phyloP scores from a whole-genome alignment of 768 basidiomycete genomes.

The Kondoa malvinella region DNA sequence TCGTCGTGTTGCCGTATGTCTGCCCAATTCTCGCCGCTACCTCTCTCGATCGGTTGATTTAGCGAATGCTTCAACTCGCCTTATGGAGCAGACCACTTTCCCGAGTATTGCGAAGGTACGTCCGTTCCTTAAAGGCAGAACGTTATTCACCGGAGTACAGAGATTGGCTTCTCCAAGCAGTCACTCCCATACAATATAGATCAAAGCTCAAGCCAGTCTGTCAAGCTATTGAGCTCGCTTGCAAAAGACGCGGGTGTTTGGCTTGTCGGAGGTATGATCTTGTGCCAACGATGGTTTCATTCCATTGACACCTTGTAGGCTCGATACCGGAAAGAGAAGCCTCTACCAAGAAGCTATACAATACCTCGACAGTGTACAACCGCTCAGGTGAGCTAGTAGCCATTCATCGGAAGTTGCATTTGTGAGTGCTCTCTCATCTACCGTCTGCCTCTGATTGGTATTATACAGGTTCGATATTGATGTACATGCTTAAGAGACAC shows the following conservation, averaged over 20 bases:
- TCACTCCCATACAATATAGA: constrained; percentile 3
- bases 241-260: constrained; percentile 65
- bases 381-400: constrained; percentile 60
- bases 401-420: constrained; percentile 79
- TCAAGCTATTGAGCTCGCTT: constrained; percentile 59
- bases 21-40: constrained; percentile 48
- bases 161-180: too few species aligned
- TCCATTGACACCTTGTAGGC: constrained; percentile 52
- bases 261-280: constrained; percentile 35
- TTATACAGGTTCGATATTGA: constrained; percentile 64
- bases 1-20: constrained; percentile 59
- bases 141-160: not conserved
- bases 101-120: constrained; percentile 53
- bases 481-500: constrained; percentile 40
- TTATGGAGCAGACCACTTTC: constrained; percentile 45
- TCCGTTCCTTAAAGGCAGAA: constrained; percentile 5
- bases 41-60: constrained; percentile 14
- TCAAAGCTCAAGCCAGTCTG: constrained; percentile 39
- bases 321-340: constrained; percentile 70
- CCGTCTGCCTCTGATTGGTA: not conserved
- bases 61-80: constrained; percentile 38
- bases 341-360: constrained; percentile 53
- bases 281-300: not conserved
- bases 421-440: constrained; percentile 29
- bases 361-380: constrained; percentile 43